These are phyloP conservation scores for Coprinellus aureogranulatus DNA, from an alignment of 768 basidiomycete genomes.

Conservation along the genomic window DNA sequence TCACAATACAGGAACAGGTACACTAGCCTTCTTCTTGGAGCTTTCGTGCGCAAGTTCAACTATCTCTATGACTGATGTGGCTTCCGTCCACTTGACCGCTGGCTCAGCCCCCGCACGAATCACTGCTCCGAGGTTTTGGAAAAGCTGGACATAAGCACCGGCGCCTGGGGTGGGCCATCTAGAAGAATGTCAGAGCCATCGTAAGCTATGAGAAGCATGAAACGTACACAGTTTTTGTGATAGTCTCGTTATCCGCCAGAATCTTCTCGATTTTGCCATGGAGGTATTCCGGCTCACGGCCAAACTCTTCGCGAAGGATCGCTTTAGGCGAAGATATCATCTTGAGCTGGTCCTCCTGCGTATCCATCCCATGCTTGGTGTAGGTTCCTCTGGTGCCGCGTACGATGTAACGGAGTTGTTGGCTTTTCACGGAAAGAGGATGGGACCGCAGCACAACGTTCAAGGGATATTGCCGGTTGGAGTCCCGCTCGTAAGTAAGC, in stretches of 20 bases:
- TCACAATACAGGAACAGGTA: constrained; percentile 26
- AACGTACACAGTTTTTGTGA: constrained; percentile 36
- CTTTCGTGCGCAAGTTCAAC: constrained; percentile 73
- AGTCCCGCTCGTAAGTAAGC: constrained; percentile 46
- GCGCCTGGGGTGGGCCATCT: constrained; percentile 64
- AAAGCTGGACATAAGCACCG: constrained; percentile 61
- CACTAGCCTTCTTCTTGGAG: constrained; percentile 52
- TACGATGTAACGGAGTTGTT: constrained; percentile 69
- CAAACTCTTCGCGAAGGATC: constrained; percentile 49
- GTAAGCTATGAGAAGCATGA: neutral
- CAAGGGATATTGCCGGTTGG: constrained; percentile 48
- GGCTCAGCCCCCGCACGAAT: constrained; percentile 55
- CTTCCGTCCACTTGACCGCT: constrained; percentile 72
- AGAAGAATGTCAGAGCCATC: constrained; percentile 9
- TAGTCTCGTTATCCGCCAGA: constrained; percentile 42
- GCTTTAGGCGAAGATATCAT: constrained; percentile 44
- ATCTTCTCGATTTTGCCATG: constrained; percentile 64
- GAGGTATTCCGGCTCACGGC: constrained; percentile 59
- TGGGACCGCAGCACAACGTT: constrained; percentile 68
- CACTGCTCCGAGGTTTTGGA: constrained; percentile 61
- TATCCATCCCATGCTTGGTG: constrained; percentile 73
- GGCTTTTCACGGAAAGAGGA: constrained; percentile 62
- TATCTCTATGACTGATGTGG: constrained; percentile 68
- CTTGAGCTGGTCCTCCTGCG: constrained; percentile 77
- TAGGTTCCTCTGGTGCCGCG: constrained; percentile 72